Conservation (phyloP, 78 protist genomes). For the Dictyostelium intermedium region DNA sequence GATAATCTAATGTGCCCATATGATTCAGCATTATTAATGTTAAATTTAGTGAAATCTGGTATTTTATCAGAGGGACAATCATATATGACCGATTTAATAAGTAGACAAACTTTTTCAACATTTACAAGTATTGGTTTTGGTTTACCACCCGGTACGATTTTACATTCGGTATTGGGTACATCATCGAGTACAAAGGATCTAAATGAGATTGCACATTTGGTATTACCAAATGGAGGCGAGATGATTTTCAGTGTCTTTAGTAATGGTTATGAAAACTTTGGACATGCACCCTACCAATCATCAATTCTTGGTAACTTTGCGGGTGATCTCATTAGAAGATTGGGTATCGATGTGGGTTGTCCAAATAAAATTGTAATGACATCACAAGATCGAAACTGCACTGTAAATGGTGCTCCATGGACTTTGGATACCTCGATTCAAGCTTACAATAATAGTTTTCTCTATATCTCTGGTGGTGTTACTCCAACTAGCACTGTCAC, state of each 20-base stretch:
- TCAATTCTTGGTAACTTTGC: conserved; percentile 61
- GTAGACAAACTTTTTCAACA: conserved; percentile 50
- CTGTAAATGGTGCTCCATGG: conserved; percentile 31
- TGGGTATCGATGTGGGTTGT: conserved; percentile 18
- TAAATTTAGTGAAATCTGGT: conserved; percentile 17
- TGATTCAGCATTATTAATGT: conserved; percentile 58
- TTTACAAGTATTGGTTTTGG: conserved; percentile 70
- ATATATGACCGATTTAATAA: conserved; percentile 39
- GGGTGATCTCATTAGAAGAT: not conserved
- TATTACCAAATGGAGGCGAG: conserved; percentile 61
- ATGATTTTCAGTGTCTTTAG: conserved; percentile 30
- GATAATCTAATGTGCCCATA: conserved; percentile 47
- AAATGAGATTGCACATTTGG: conserved; percentile 60
- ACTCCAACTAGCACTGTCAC: not conserved
- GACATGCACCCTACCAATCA: conserved; percentile 65
- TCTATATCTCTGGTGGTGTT: conserved; percentile 21
- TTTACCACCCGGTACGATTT: conserved; percentile 48
- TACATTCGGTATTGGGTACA: conserved; percentile 56
- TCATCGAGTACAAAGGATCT: conserved; percentile 9
- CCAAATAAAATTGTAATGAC: conserved; percentile 41
- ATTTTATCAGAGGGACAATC: conserved; percentile 33
- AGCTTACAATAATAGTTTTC: conserved; percentile 35
- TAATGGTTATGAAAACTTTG: conserved; percentile 62
- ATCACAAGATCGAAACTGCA: not conserved
- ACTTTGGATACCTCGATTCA: not conserved